These are phyloP conservation scores for Eutypa lata DNA, from an alignment of 2,329 filamentous ascomycete species.

Conservation along the genomic window DNA sequence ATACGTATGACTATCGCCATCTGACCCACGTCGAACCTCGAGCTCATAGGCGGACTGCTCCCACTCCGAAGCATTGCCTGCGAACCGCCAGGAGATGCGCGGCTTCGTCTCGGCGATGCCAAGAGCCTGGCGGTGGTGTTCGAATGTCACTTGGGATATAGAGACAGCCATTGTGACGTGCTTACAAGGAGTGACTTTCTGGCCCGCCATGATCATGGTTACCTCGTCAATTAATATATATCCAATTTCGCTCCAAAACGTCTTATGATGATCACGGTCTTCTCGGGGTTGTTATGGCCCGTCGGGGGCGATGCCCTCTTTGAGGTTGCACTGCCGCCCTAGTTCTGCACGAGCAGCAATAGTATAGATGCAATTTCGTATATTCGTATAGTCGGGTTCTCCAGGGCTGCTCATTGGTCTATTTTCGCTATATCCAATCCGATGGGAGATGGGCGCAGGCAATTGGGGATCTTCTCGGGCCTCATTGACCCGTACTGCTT, in stretches of 20 bases:
- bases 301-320: too few relatives aligned
- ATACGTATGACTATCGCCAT: not conserved
- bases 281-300: too few relatives aligned
- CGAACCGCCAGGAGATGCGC: constrained; percentile 45
- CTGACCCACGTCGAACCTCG: constrained; percentile 27
- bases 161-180: constrained; percentile 31
- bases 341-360: too few relatives aligned
- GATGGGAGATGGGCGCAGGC: not conserved
- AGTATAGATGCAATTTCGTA: too few relatives aligned
- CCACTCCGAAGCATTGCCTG: constrained; percentile 36
- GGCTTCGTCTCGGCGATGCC: constrained; percentile 42
- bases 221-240: not conserved
- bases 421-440: not conserved
- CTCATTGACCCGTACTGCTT: not conserved
- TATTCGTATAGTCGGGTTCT: too few relatives aligned
- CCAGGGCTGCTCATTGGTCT: not conserved
- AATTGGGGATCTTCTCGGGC: not conserved
- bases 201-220: not conserved
- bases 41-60: constrained; percentile 42
- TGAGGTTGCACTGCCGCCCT: too few relatives aligned
- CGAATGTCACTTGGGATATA: constrained; percentile 37
- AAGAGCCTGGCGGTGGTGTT: constrained; percentile 38
- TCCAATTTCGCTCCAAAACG: not conserved
- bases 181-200: not conserved
- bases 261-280: too few relatives aligned